Conservation (phyloP, 495 filamentous ascomycete genomes). For the Xylaria scruposa region DNA sequence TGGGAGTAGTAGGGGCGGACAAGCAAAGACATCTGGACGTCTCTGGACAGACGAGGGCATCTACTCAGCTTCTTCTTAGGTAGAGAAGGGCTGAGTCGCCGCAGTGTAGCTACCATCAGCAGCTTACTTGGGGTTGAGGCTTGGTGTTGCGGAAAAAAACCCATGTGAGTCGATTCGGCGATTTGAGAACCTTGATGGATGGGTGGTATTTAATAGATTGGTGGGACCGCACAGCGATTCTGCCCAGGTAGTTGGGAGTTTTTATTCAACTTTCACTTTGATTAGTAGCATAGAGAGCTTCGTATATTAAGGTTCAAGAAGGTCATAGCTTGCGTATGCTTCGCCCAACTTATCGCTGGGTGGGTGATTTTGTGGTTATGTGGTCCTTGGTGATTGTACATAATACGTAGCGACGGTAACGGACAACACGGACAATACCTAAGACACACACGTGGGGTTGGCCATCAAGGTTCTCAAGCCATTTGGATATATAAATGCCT, state of each 20-base stretch:
- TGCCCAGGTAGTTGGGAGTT: neutral
- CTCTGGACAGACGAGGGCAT: neutral
- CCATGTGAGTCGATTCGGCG: neutral
- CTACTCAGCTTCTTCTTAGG: neutral
- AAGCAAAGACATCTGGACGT: neutral
- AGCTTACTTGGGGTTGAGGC: neutral
- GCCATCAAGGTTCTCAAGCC: conserved; percentile 12
- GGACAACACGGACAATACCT: too few relatives aligned
- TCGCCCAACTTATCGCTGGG: neutral
- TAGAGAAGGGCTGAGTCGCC: neutral
- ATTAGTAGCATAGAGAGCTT: neutral
- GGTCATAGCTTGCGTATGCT: neutral
- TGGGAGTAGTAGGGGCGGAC: neutral
- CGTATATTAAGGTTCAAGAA: neutral
- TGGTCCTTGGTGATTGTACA: neutral
- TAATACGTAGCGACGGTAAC: neutral
- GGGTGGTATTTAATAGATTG: neutral
- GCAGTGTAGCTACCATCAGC: neutral
- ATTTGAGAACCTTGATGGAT: conserved; percentile 20
- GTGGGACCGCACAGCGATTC: neutral
- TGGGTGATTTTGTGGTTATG: neutral
- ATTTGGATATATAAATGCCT: neutral
- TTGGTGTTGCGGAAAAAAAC: neutral
- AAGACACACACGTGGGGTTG: conserved; percentile 5
- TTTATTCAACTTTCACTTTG: neutral